These are phyloP conservation scores for Neurospora sp. DNA, from an alignment of 2,329 filamentous ascomycete genomes.

Conservation along the genomic window DNA sequence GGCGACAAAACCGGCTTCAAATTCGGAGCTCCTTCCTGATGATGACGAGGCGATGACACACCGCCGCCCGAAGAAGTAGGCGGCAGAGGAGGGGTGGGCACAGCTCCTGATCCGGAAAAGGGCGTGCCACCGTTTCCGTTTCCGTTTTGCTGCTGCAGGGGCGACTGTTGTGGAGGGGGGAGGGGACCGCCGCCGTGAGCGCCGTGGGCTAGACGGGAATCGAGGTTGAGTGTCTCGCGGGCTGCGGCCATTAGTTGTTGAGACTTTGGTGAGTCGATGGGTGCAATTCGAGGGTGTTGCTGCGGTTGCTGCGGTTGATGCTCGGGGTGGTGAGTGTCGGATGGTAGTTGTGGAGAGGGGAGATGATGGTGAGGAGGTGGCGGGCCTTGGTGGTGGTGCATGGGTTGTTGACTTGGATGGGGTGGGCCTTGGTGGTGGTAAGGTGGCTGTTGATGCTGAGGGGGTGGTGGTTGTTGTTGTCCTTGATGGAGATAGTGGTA, in stretches of 20 bases:
- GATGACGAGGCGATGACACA: background rate
- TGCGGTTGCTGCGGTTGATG: background rate
- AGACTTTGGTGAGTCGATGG: background rate
- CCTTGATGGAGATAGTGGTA: conserved; percentile 2
- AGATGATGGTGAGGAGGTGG: conserved; percentile 3
- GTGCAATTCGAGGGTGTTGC: background rate
- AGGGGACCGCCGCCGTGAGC: background rate
- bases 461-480: background rate
- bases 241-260: background rate
- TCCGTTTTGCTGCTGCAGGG: background rate
- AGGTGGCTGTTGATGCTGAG: background rate
- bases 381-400: conserved; percentile 5
- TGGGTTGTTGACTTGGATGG: background rate
- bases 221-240: background rate
- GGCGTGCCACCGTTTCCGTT: background rate
- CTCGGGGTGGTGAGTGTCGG: background rate
- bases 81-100: background rate
- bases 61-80: background rate
- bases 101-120: background rate
- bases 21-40: background rate
- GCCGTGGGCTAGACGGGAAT: background rate
- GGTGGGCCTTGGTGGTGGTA: background rate
- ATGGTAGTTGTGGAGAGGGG: conserved; percentile 5
- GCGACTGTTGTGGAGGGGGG: background rate
- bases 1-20: background rate